Base-by-base conservation (phyloP, 768 basidiomycete genomes). In the Lenzites betulinus region DNA sequence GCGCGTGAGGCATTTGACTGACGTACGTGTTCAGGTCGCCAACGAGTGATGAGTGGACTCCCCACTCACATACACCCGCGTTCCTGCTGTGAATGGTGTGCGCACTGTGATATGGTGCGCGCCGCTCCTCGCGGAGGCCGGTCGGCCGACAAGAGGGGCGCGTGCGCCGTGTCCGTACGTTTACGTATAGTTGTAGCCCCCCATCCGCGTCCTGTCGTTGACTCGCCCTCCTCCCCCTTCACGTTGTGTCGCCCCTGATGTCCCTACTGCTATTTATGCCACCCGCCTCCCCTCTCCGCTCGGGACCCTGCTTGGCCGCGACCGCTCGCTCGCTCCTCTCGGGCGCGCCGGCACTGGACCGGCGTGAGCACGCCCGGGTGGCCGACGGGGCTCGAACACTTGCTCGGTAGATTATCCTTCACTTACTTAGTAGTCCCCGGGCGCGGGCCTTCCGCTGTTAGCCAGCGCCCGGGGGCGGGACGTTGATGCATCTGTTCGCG, bases 201-300 rank as follows among this genome's bases (percentile, higher is more conserved):
- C 38, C 59, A 33, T 46, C 60, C 54, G n/a, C 49, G 60, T 62
- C 60, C 60, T 62, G 60, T 62, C 60, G 60, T 62, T 62, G 54
- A 62, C 60, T 49, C 54, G 56, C 39, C 30, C 23, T 36, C 9
- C 39, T 36, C 36, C 38, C 22, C 38, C n/a, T 26, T n/a, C n/a
- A n/a, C n/a, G 8, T 26, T 33, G 25, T 55, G 54, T 48, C 22
- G 8, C 15, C n/a, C 26, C 22, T 25, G 1, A 30, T 53, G 39
- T 53, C 30, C 38, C 28, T 36, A 42, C 33, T 55, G 43, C 30
- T 55, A 55, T 55, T 55, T 55, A 55, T 55, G 33, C 33, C 8
- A 33, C 7, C 33, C 43, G 2, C 44, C 33, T 38, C 35, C 8
- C 22, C n/a, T n/a, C n/a, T n/a, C 44, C 41, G 23, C 46, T 13